These are phyloP conservation scores for Lasiosphaeria hispida DNA, from an alignment of 495 filamentous ascomycete genomes.

Conservation along the genomic window DNA sequence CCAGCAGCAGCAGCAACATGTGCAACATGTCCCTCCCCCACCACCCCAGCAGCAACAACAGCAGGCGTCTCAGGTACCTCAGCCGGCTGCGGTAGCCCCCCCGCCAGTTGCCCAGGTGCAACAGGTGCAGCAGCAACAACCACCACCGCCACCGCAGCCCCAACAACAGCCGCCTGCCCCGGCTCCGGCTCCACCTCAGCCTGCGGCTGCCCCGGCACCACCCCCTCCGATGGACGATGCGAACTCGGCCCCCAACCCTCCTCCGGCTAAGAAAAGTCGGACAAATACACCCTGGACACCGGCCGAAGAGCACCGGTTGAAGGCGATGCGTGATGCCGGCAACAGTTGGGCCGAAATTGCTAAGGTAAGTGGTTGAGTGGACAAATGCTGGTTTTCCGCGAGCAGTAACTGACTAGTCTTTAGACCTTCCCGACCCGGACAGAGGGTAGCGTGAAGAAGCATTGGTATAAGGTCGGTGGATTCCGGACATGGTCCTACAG, in stretches of 20 bases:
- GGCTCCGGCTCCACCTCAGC: conserved; percentile 30
- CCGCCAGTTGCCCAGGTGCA: conserved; percentile 15
- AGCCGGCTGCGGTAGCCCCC: conserved; percentile 26
- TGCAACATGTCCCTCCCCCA: conserved; percentile 25
- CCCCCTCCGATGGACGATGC: conserved; percentile 34
- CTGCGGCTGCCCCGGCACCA: conserved; percentile 31
- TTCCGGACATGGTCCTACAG: neutral
- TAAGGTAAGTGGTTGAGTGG: conserved; percentile 58
- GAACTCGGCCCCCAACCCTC: conserved; percentile 38
- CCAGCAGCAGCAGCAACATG: conserved; percentile 12
- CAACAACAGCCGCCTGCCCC: conserved; percentile 21
- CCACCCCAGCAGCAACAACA: conserved; percentile 20
- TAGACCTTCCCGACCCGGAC: conserved; percentile 90
- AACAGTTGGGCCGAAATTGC: conserved; percentile 97
- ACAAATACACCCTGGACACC: conserved; percentile 99
- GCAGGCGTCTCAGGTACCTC: conserved; percentile 14
- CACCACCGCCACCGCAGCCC: neutral
- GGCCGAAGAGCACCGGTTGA: conserved; percentile 86
- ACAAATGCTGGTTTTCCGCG: neutral
- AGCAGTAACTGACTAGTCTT: conserved; percentile 22
- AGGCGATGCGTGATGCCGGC: conserved; percentile 88
- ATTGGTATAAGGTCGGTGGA: conserved; percentile 90
- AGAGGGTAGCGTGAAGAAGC: conserved; percentile 98
- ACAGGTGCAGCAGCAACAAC: no score
- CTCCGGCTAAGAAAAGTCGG: conserved; percentile 82